Base-by-base conservation (phyloP, 73 alveolate species). In the Tetrahymena elliotti region DNA sequence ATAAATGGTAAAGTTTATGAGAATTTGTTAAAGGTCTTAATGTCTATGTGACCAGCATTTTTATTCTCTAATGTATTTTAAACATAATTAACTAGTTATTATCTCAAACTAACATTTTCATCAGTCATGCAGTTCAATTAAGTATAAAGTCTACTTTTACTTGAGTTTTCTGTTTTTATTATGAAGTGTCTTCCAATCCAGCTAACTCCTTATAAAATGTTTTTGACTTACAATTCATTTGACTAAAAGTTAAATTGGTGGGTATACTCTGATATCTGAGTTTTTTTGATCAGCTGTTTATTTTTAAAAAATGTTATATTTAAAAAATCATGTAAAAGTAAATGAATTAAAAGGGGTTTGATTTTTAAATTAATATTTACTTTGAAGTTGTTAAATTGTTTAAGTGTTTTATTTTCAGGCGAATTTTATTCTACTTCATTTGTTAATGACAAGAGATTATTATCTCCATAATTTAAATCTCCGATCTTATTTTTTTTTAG, bases 101-200 rank as follows among this genome's bases (percentile, higher is more conserved):
- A 37, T 84, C 96, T 94, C 15, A 84, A 88, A 7, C 10, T 34
- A 34, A 35, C 38, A 40, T 47, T 40, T 33, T 94, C 95, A 84
- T 33, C 82, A 7, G 84, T 54, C 96, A 94, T 94, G 35, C 95
- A 94, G 37, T 84, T 34, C 52, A 94, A 84, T 94, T 94, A 84
- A 27, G 96, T 94, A 94, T 94, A 94, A 38, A 94, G 38, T 84
- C 96, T 83, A 35, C 82, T 38, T 41, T 94, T 94, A 22, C 93
- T 92, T 3, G 68, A 38, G 40, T 84, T 92, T 47, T 84, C 3
- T 0, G 93, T 39, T 31, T 53, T 41, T 12, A 94, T 27, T 31
- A 82, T 34, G 20, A 88, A 94, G 38, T 94, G 96, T 35, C 84
- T 34, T 4, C 96, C 96, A 8, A 94, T 22, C 40, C 93, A 94